Percentiles rank a stretch among this genome's conserved stretches.
These are phyloP conservation scores for Neurospora sublineolata DNA, from an alignment of 495 filamentous ascomycete genomes.

Conservation along the genomic window DNA sequence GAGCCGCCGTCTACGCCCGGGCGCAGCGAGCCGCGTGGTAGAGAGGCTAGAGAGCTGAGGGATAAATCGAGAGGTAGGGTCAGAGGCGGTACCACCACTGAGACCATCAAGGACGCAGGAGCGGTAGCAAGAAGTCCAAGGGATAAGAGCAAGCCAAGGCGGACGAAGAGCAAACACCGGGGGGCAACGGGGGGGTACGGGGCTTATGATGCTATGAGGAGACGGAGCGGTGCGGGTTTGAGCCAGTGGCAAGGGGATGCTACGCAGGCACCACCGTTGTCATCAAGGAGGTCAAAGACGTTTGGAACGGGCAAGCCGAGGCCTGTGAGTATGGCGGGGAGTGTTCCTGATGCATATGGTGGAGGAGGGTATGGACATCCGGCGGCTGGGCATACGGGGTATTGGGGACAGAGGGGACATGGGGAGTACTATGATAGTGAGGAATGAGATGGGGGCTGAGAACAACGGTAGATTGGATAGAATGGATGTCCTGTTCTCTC, in stretches of 20 bases:
- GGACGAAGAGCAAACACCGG: not conserved
- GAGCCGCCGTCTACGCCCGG: not conserved
- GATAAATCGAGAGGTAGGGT: not conserved
- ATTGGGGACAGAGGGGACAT: not conserved
- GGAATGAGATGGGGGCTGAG: not conserved
- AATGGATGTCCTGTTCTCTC: not conserved
- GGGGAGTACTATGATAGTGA: not conserved
- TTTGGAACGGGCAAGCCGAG: not conserved
- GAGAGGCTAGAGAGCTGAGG: not conserved
- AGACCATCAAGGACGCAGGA: not conserved
- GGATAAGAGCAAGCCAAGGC: not conserved
- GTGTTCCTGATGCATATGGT: not conserved
- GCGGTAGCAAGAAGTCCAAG: not conserved
- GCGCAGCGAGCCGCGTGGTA: not conserved
- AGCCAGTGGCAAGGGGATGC: not conserved
- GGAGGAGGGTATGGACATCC: not conserved
- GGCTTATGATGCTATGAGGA: not conserved
- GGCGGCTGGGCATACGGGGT: not conserved
- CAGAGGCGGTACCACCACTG: not conserved
- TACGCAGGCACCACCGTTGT: not conserved
- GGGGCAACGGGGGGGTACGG: not conserved
- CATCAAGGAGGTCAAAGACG: not conserved
- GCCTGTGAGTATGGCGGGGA: not conserved
- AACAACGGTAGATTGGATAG: not conserved
- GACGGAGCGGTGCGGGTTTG: not conserved